Base-by-base conservation (phyloP, 106 monocot species). In the Gastrodia elata region DNA sequence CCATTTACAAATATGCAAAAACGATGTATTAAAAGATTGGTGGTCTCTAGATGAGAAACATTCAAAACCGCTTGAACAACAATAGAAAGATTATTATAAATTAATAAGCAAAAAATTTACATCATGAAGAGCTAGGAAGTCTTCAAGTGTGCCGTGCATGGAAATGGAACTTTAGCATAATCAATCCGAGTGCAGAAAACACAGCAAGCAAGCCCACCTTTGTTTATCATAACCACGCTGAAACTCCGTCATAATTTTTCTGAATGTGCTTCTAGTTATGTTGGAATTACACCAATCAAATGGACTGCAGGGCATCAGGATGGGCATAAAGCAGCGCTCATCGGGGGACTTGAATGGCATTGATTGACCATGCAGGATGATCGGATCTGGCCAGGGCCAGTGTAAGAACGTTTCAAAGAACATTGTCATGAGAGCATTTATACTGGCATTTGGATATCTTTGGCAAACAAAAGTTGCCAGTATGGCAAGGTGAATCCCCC, bases 401-500 rank as follows among this genome's bases (percentile, higher is more conserved):
- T 74, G 42, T 0, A 64, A 64, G 74, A 83, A 89, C 14, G 26
- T 38, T 7, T 83, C 76, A 65, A 89, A 89, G 79, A 89, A 89
- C 11, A 81, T 22, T n/a, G 73, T 44, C 30, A 89, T 33, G 7
- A 89, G 67, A 65, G 67, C 25, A 68, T 52, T 83, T 33, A 78
- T 22, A 68, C 85, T 83, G 18, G 83, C 85, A 83, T 74, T 68
- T 35, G 80, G 83, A 39, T 59, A 70, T 76, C 74, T 76, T 68
- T 76, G 83, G 77, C 89, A 89, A 76, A 89, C 81, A 71, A 61
- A 69, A 70, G 89, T 85, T 36, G 83, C 69, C 74, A 89, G 85
- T 27, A 89, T 80, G 56, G 89, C 78, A 78, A 81, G 68, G 74
- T 85, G 85, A 48, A 89, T 81, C 33, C 89, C 89, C 65, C 85